phyloP scores from a whole-genome alignment of 2,329 filamentous ascomycete genomes.

The Nemania sp. region DNA sequence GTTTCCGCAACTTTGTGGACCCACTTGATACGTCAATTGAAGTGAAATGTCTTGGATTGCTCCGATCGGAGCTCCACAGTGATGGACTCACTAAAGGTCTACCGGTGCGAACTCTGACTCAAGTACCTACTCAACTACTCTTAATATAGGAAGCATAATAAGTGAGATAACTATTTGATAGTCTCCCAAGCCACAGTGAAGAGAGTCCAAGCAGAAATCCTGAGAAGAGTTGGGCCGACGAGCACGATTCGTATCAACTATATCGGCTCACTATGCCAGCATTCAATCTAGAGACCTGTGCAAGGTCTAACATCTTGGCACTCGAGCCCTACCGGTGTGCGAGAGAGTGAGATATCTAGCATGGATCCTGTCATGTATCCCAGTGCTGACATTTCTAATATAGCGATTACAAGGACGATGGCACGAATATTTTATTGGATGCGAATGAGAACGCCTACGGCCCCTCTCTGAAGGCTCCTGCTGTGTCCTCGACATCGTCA shows the following conservation, averaged over 20 bases:
- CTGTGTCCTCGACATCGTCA: conserved; percentile 57
- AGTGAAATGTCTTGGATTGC: conserved; percentile 32
- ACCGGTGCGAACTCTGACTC: conserved; percentile 29
- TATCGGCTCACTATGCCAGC: conserved; percentile 61
- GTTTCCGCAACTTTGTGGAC: conserved; percentile 20
- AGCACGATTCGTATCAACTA: background rate
- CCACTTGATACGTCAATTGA: conserved; percentile 45
- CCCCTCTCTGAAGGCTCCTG: conserved; percentile 74
- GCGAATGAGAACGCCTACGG: conserved; percentile 98
- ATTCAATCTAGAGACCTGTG: conserved; percentile 80
- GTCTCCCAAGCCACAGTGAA: background rate
- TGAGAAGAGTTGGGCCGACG: background rate
- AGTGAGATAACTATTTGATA: background rate
- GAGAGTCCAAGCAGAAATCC: background rate
- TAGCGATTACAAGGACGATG: conserved; percentile 99
- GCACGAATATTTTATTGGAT: conserved; percentile 93
- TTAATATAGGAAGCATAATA: background rate
- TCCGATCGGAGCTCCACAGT: conserved; percentile 47
- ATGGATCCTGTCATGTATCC: conserved; percentile 17
- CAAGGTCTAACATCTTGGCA: conserved; percentile 80
- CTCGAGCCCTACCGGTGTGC: conserved; percentile 85
- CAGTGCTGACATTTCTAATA: conserved; percentile 49
- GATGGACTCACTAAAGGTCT: conserved; percentile 13
- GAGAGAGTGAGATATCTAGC: conserved; percentile 72
- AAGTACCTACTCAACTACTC: background rate